These are phyloP conservation scores for Tetratostichococcus sp. DNA, from an alignment of 139 green algal species.

Conservation along the genomic window DNA sequence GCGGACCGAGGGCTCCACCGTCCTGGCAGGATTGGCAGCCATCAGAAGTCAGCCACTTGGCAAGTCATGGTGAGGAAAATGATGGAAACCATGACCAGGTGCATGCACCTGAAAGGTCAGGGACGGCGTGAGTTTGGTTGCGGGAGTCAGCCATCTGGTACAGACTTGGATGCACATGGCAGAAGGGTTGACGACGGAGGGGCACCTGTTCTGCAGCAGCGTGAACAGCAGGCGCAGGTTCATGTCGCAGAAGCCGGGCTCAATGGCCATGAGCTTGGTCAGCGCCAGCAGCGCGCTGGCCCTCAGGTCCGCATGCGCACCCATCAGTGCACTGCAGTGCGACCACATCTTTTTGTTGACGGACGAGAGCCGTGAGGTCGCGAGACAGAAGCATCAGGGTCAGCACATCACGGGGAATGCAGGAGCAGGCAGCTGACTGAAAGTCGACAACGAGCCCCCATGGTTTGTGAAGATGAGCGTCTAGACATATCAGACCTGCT, in stretches of 20 bases:
- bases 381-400: too few species aligned
- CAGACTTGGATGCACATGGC: not conserved
- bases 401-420: too few species aligned
- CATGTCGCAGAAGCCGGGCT: constrained; percentile 69
- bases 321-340: constrained; percentile 23
- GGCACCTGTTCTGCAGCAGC: constrained; percentile 43
- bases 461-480: too few species aligned
- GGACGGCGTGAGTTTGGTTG: too few species aligned
- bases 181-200: not conserved
- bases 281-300: constrained; percentile 76
- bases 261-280: constrained; percentile 86
- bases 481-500: too few species aligned
- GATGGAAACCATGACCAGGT: not conserved
- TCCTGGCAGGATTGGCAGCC: constrained; percentile 16
- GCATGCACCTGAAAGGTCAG: too few species aligned
- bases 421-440: too few species aligned
- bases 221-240: constrained; percentile 78
- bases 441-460: too few species aligned
- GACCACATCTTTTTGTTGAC: too few species aligned
- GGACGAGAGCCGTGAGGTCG: too few species aligned
- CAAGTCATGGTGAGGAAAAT: not conserved
- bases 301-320: constrained; percentile 41
- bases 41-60: not conserved
- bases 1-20: constrained; percentile 43
- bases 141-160: too few species aligned